Percentiles rank a stretch among this genome's conserved stretches.
phyloP scores from a whole-genome alignment of 2,329 filamentous ascomycete genomes.

The Cercospora zeae-maydis region DNA sequence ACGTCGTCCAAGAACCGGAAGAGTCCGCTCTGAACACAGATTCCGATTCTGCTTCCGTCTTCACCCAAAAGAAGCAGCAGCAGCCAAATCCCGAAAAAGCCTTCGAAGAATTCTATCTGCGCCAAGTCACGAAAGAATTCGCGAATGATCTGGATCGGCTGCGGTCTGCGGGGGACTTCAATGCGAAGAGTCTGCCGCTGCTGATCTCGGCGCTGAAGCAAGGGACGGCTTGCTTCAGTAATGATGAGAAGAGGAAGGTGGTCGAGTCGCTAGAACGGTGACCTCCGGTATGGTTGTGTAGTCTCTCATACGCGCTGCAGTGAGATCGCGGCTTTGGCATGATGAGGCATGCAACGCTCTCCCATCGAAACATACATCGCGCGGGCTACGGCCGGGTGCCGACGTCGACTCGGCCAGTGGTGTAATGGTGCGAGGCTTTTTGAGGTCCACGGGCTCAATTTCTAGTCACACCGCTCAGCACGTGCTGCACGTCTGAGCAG shows the following conservation, averaged over 20 bases:
- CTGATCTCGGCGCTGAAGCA: constrained; percentile 67
- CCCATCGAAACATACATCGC: too few relatives aligned
- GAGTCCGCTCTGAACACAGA: constrained; percentile 2
- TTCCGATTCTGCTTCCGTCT: not conserved
- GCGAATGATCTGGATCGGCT: constrained; percentile 71
- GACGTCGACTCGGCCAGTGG: too few relatives aligned
- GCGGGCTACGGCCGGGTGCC: not conserved
- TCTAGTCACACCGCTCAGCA: not conserved
- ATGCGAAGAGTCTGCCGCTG: constrained; percentile 58
- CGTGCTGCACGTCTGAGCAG: not conserved
- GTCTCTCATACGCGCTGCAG: too few relatives aligned
- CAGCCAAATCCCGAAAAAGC: constrained; percentile 28
- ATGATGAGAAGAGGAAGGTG: constrained; percentile 50
- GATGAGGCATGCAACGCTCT: not conserved
- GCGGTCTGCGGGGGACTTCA: constrained; percentile 67
- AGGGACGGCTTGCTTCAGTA: constrained; percentile 59
- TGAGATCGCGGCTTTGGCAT: too few relatives aligned
- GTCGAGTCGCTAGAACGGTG: constrained; percentile 11
- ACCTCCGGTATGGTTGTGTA: not conserved
- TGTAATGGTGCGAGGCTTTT: too few relatives aligned
- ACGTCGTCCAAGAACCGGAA: not conserved
- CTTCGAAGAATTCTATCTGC: constrained; percentile 66
- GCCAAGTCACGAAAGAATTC: constrained; percentile 66
- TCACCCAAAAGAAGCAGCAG: constrained; percentile 10
- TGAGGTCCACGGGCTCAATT: too few relatives aligned